Evolutionary conservation across 352 stramenopile species (phyloP).

Genomic region (Sclerospora graminicola): DNA sequence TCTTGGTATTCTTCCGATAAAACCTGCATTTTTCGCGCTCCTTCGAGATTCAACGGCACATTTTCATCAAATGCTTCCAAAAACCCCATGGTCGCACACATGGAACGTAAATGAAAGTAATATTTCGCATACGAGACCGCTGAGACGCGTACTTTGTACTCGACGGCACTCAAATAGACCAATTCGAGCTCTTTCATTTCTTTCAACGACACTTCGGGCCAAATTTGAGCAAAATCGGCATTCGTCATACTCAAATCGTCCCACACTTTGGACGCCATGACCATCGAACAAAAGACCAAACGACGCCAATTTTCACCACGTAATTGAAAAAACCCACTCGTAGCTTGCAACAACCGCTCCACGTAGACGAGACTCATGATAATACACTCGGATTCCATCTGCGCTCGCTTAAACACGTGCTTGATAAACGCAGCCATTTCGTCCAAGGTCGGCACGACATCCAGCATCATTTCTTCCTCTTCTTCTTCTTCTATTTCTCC

Average conservation of each 20-base stretch:
- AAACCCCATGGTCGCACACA: slow-evolving; percentile 87
- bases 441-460: slow-evolving; percentile 75
- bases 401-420: slow-evolving; percentile 85
- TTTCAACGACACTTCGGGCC: slow-evolving; percentile 82
- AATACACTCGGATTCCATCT: slow-evolving; percentile 95
- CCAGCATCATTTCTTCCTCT: slow-evolving; percentile 19
- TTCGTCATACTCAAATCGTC: slow-evolving; percentile 98
- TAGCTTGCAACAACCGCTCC: slow-evolving; percentile 91
- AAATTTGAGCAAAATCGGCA: slow-evolving; percentile 93
- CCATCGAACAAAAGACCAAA: slow-evolving; percentile 93
- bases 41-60: slow-evolving; percentile 69
- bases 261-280: slow-evolving; percentile 96
- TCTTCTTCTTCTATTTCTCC: too few relatives aligned
- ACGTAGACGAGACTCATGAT: slow-evolving; percentile 98
- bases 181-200: slow-evolving; percentile 95
- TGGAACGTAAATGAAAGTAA: slow-evolving; percentile 94
- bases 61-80: slow-evolving; percentile 65
- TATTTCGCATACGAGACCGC: slow-evolving; percentile 89
- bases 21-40: slow-evolving; percentile 81
- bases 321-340: slow-evolving; percentile 69
- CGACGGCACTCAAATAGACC: slow-evolving; percentile 83
- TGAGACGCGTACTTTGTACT: slow-evolving; percentile 85
- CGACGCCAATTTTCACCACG: slow-evolving; percentile 88
- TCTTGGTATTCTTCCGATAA: slow-evolving; percentile 83
- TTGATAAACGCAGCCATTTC: slow-evolving; percentile 91